phyloP scores from a whole-genome alignment of 2,329 filamentous ascomycete genomes.

The Cryphonectria nitschkei region DNA sequence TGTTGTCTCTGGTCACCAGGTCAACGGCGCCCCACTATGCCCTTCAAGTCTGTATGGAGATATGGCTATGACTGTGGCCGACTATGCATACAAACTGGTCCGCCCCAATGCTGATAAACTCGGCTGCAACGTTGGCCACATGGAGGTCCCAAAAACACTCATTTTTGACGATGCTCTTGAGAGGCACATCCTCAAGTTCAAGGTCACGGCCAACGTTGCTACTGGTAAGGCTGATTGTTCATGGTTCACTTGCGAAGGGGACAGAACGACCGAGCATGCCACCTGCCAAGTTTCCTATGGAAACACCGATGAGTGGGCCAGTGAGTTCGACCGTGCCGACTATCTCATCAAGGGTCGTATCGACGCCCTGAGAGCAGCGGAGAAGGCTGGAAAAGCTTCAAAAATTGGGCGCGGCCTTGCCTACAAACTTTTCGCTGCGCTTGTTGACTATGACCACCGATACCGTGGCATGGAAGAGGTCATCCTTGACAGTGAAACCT shows the following conservation, averaged over 20 bases:
- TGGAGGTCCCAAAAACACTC: constrained; percentile 72
- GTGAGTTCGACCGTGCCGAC: constrained; percentile 67
- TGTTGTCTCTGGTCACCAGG: constrained; percentile 66
- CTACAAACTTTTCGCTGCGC: constrained; percentile 69
- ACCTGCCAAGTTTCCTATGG: constrained; percentile 65
- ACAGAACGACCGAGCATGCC: constrained; percentile 63
- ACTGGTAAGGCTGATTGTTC: constrained; percentile 57
- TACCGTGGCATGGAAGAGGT: constrained; percentile 65
- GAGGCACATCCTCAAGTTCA: constrained; percentile 63
- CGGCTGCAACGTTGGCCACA: constrained; percentile 66
- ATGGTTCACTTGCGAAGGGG: constrained; percentile 64
- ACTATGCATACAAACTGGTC: constrained; percentile 69
- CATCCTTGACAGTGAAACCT: constrained; percentile 52
- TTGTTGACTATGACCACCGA: constrained; percentile 59
- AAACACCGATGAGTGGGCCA: constrained; percentile 61
- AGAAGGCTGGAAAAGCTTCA: constrained; percentile 67
- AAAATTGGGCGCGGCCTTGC: constrained; percentile 75
- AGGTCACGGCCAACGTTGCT: constrained; percentile 61
- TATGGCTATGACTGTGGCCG: constrained; percentile 57
- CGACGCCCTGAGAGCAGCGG: constrained; percentile 61
- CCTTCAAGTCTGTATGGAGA: constrained; percentile 60
- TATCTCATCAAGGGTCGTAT: constrained; percentile 71
- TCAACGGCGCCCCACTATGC: constrained; percentile 69
- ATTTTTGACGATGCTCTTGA: constrained; percentile 55
- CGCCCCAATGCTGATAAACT: constrained; percentile 59